These are phyloP conservation scores for Macrolepiota albuminosa DNA, from an alignment of 768 basidiomycete genomes.

Conservation along the genomic window DNA sequence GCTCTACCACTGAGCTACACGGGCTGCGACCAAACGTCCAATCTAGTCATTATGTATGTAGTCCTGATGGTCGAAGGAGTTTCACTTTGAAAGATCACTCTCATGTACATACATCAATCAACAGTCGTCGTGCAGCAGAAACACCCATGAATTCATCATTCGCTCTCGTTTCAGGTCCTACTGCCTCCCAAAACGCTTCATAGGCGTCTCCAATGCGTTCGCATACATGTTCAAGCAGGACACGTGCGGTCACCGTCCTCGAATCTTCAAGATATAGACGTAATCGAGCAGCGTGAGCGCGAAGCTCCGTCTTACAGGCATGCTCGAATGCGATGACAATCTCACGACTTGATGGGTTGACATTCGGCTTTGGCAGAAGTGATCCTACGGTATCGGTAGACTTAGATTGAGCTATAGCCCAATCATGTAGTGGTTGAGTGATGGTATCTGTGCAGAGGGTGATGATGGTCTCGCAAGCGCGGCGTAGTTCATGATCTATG, in stretches of 20 bases:
- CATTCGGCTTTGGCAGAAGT: constrained; percentile 1
- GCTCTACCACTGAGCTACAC: constrained; percentile 58
- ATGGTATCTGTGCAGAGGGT: constrained; percentile 51
- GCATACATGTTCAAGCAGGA: constrained; percentile 73
- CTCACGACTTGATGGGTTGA: constrained; percentile 52
- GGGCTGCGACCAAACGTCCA: constrained; percentile 20
- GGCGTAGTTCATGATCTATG: constrained; percentile 82
- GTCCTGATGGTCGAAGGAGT: no score
- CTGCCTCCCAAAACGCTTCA: constrained; percentile 62
- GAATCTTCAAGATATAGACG: constrained; percentile 78
- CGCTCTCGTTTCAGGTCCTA: constrained; percentile 23
- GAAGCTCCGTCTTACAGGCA: constrained; percentile 51
- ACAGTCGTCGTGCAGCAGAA: constrained; percentile 5
- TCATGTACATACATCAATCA: constrained; percentile 8
- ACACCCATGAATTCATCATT: constrained; percentile 5
- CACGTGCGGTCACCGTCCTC: constrained; percentile 73
- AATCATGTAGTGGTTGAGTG: constrained; percentile 55
- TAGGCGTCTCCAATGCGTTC: constrained; percentile 76
- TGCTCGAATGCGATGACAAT: constrained; percentile 46
- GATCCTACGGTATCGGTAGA: constrained; percentile 22
- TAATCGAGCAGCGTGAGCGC: constrained; percentile 52
- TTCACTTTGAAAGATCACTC: no score
- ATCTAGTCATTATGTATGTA: no score
- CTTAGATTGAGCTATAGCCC: constrained; percentile 29
- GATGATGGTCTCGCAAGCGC: constrained; percentile 83